Conservation (phyloP, 768 basidiomycete species). For the Brasilioporus rufonigricans region DNA sequence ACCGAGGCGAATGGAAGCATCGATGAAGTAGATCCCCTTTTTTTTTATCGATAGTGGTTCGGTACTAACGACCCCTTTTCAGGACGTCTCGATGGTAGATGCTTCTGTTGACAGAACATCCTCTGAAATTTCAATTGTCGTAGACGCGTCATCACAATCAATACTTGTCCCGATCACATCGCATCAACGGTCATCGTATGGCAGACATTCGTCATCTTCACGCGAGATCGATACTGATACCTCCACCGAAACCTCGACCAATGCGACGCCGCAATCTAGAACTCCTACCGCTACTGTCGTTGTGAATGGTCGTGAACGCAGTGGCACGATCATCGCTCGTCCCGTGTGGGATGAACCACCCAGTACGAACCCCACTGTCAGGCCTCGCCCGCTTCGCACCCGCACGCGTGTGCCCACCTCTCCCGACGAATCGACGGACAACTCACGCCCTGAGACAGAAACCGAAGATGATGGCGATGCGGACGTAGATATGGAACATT, state of each 20-base stretch:
- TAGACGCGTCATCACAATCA: constrained; percentile 20
- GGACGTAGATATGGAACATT: constrained; percentile 51
- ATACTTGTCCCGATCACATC: constrained; percentile 20
- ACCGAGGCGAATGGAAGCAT: constrained; percentile 4
- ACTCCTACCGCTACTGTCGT: constrained; percentile 63
- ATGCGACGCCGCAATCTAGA: constrained; percentile 57
- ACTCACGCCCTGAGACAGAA: constrained; percentile 69
- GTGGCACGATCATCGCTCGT: constrained; percentile 72
- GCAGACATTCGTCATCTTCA: constrained; percentile 21
- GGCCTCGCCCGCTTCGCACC: constrained; percentile 31
- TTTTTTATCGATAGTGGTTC: background rate
- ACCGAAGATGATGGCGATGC: constrained; percentile 72
- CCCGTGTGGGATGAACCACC: constrained; percentile 53
- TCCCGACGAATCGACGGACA: constrained; percentile 43
- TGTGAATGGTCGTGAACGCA: constrained; percentile 63
- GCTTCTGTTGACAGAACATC: constrained; percentile 12
- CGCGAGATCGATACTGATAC: constrained; percentile 58
- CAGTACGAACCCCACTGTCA: constrained; percentile 20
- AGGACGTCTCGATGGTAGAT: constrained; percentile 37
- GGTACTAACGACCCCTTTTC: constrained; percentile 10
- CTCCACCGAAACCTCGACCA: constrained; percentile 59
- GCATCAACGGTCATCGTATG: constrained; percentile 16
- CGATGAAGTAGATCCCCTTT: constrained; percentile 27
- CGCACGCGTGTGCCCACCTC: constrained; percentile 36
- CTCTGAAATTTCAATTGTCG: constrained; percentile 23